These are phyloP conservation scores for Phialophora tarda DNA, from an alignment of 2,329 filamentous ascomycete species.

Conservation along the genomic window DNA sequence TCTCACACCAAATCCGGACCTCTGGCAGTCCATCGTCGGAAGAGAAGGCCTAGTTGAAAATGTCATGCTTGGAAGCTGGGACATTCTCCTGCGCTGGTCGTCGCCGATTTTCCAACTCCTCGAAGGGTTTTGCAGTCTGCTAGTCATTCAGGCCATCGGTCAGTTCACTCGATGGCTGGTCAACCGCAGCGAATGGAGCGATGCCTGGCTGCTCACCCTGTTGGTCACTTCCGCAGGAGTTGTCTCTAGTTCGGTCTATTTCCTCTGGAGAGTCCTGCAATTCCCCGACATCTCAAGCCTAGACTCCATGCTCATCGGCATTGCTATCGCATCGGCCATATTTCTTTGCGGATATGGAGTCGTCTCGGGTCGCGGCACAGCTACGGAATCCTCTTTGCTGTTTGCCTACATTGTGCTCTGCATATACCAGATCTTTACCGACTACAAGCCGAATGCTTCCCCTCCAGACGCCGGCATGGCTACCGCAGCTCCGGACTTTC, in stretches of 20 bases:
- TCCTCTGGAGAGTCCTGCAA: constrained; percentile 90
- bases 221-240: constrained; percentile 87
- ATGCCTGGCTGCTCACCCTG: constrained; percentile 95
- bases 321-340: constrained; percentile 87
- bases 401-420: constrained; percentile 98
- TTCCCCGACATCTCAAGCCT: constrained; percentile 93
- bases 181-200: constrained; percentile 82
- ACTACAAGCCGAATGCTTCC: constrained; percentile 84
- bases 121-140: constrained; percentile 93
- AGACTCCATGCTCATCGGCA: constrained; percentile 89
- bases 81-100: constrained; percentile 84
- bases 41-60: constrained; percentile 80
- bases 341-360: constrained; percentile 95
- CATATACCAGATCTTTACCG: constrained; percentile 98
- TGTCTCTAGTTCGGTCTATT: constrained; percentile 92
- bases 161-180: constrained; percentile 95
- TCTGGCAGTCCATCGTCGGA: constrained; percentile 88
- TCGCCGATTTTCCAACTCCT: constrained; percentile 92
- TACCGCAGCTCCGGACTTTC: constrained; percentile 73
- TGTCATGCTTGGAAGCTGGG: constrained; percentile 83
- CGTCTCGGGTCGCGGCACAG: constrained; percentile 89
- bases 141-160: constrained; percentile 93
- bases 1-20: constrained; percentile 59
- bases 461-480: constrained; percentile 57
- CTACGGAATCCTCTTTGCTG: constrained; percentile 90